These are phyloP conservation scores for Pelargonium australe DNA, from an alignment of 441 rosid species.

Conservation along the genomic window DNA sequence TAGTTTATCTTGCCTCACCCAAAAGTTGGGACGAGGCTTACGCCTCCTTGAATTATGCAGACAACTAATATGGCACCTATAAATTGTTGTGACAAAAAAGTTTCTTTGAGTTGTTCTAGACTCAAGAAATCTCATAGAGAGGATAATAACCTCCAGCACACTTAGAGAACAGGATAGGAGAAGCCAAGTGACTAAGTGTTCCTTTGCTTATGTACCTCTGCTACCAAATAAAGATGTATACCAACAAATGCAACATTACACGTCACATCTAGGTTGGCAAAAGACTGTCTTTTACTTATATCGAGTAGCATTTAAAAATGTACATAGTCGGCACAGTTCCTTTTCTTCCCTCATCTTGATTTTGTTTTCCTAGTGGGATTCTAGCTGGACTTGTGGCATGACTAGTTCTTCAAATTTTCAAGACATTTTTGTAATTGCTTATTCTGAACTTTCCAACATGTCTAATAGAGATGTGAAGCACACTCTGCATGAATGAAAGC, in stretches of 20 bases:
- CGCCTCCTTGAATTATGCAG: neutral
- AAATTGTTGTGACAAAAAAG: neutral
- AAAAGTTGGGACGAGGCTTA: slow-evolving; percentile 3
- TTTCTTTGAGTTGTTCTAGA: neutral
- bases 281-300: neutral
- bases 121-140: neutral
- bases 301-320: neutral
- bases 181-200: neutral
- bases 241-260: no score
- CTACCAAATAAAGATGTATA: no score
- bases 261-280: neutral
- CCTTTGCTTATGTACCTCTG: no score
- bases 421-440: neutral
- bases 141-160: neutral
- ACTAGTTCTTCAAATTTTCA: neutral
- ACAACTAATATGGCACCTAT: neutral
- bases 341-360: neutral
- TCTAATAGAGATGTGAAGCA: neutral
- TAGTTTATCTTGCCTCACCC: neutral
- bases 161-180: neutral
- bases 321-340: neutral
- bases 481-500: neutral
- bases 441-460: neutral
- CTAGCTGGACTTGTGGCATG: neutral
- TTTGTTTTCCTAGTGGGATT: neutral